Base-by-base conservation (phyloP, 2,329 filamentous ascomycete species). In the Fusarium keratoplasticum region DNA sequence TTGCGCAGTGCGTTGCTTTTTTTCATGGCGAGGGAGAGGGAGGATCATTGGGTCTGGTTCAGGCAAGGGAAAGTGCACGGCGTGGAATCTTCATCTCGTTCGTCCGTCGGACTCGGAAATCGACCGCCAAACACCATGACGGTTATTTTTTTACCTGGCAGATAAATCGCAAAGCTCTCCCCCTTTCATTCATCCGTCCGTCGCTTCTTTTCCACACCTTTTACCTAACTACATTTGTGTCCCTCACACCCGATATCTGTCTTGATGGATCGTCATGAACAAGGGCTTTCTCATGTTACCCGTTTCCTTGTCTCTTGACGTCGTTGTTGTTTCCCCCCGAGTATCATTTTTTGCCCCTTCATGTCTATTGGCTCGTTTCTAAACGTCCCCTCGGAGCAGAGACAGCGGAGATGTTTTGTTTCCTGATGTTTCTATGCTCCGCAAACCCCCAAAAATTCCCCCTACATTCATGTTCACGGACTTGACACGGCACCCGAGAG, bases 51-150 rank as follows among this genome's bases (percentile, higher is more conserved):
- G 80, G 71, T 83, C 81, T 80, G 76, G 79, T 80, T 80, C 80
- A 79, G 78, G 79, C 65, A 77, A 74, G 82, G 82, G 75, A 78
- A 82, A 81, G 82, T 83, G 80, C 80, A 80, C 78, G 82, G 80
- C 80, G 82, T 80, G 80, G 81, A 79, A 72, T 76, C 75, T 77
- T 80, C 77, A 75, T 73, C 75, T 81, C 75, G 73, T 78, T 78
- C 72, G 72, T 78, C 75, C 68, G 70, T 74, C 73, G 69, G 75
- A 77, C 71, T 72, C 69, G 74, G 71, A 76, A 69, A 70, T 65
- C 64, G 68, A 73, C 74, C 59, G 73, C 61, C 73, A 72, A 57
- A 67, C 62, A 71, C 64, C 70, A 67, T 78, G 75, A 77, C 76
- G 76, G 76, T 57, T 73, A 64, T 66, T 71, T 73, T 72, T 72